Evolutionary conservation across 768 basidiomycete species (phyloP).

Genomic region (Collybia nuda): DNA sequence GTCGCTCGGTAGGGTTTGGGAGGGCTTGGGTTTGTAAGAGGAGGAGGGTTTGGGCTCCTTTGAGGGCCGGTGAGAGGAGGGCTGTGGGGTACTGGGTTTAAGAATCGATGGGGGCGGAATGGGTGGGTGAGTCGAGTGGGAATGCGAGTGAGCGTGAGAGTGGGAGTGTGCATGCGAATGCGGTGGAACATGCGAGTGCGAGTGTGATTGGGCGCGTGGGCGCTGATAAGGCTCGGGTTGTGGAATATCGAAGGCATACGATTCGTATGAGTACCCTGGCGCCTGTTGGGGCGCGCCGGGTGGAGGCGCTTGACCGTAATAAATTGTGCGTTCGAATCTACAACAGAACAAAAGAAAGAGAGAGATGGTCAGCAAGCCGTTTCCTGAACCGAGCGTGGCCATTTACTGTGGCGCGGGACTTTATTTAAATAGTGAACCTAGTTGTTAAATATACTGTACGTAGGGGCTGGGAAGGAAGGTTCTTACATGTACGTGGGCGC

Average conservation of each 20-base stretch:
- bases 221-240: constrained; percentile 8
- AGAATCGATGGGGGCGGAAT: neutral
- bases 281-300: neutral
- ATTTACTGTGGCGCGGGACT: constrained; percentile 16
- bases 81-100: neutral
- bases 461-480: neutral
- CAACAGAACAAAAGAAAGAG: neutral
- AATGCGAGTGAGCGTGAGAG: constrained; percentile 4
- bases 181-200: constrained; percentile 14
- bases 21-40: constrained; percentile 1
- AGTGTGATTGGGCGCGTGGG: constrained; percentile 1
- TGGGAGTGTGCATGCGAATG: constrained; percentile 7
- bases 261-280: no score
- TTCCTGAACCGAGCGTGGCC: neutral
- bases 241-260: constrained; percentile 3
- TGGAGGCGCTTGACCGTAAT: constrained; percentile 13
- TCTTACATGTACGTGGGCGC: constrained; percentile 1
- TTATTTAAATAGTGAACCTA: neutral
- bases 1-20: neutral
- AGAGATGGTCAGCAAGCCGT: neutral
- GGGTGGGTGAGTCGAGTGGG: constrained; percentile 19
- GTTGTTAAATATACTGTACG: neutral
- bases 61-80: neutral
- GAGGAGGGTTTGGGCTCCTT: constrained; percentile 2
- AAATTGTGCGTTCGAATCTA: constrained; percentile 15